Base-by-base conservation (phyloP, 345 rosid genomes). In the Erucastrum elatum region DNA sequence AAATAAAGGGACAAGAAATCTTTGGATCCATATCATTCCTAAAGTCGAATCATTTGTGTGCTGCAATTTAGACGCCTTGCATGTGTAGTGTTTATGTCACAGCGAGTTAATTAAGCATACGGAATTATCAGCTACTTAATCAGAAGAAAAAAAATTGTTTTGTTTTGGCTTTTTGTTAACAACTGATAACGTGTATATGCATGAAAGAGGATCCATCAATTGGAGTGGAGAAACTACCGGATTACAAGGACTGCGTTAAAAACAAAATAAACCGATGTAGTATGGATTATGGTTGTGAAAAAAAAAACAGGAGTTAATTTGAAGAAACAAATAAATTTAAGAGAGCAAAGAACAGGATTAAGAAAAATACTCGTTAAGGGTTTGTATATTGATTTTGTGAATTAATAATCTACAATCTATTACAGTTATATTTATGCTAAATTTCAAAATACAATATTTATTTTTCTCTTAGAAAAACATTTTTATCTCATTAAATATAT, bases 1-100 rank as follows among this genome's bases (percentile, higher is more conserved):
- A 71, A 51, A 71, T 39, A 68, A 71, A 64, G 67, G 61, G 81
- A 71, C 81, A 77, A 16, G 13, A 77, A 56, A 77, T 77, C 56
- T 77, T 59, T 51, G 30, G 27, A 41, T 64, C 71, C 72, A 55
- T 15, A 63, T 77, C 35, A 64, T 71, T 71, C 60, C 11, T 55
- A 46, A 46, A 3, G 15, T 46, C 53, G 53, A 13, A 46, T 46
- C 53, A 46, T 46, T 46, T 46, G 53, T 37, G 44, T 46, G 53
- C 53, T 46, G 53, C 15, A 46, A 46, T 46, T 46, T 46, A 46
- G 53, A 46, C 53, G 15, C 53, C 12, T 46, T 46, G 53, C 53
- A 46, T 13, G 53, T 46, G 53, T 46, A 46, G 53, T 46, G 53
- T 2, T 46, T 46, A 46, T 41, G 11, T 46, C 15, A 46, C 53